A percentile compares a stretch with the other conserved stretches of the same genome.
phyloP scores from a whole-genome alignment of 2,329 filamentous ascomycete species.

The Botrytis fabae region DNA sequence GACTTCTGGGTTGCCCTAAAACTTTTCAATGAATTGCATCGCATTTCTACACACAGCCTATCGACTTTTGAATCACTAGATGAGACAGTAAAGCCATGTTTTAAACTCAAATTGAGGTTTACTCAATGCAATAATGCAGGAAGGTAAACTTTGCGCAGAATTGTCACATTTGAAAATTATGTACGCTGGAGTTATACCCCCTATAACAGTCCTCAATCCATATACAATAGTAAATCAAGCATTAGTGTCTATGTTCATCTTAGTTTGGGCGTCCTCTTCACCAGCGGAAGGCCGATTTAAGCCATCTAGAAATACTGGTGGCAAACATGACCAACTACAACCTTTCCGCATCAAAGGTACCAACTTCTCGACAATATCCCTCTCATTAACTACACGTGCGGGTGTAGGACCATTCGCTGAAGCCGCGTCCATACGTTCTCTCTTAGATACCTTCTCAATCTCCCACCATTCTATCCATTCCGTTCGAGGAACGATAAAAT shows the following conservation, averaged over 20 bases:
- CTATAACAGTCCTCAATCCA: no score
- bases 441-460: conserved; percentile 35
- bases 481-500: conserved; percentile 51
- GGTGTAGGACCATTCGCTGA: conserved; percentile 19
- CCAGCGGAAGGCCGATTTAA: background rate
- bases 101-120: background rate
- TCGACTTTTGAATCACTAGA: background rate
- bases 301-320: conserved; percentile 4
- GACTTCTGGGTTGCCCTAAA: background rate
- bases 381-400: conserved; percentile 35
- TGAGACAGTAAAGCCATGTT: background rate
- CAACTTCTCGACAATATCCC: conserved; percentile 39
- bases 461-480: conserved; percentile 67
- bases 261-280: background rate
- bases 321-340: conserved; percentile 42
- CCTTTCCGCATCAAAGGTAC: conserved; percentile 42
- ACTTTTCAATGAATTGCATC: background rate
- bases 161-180: background rate
- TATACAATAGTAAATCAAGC: background rate
- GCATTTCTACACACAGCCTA: background rate
- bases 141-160: background rate
- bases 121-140: background rate
- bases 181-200: background rate
- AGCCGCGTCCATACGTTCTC: conserved; percentile 10
- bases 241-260: background rate